Evolutionary conservation across 805 yeast genomes (phyloP), one percentile per base, ranked within the genome.

Genomic region (Pichia cephalocereana): DNA sequence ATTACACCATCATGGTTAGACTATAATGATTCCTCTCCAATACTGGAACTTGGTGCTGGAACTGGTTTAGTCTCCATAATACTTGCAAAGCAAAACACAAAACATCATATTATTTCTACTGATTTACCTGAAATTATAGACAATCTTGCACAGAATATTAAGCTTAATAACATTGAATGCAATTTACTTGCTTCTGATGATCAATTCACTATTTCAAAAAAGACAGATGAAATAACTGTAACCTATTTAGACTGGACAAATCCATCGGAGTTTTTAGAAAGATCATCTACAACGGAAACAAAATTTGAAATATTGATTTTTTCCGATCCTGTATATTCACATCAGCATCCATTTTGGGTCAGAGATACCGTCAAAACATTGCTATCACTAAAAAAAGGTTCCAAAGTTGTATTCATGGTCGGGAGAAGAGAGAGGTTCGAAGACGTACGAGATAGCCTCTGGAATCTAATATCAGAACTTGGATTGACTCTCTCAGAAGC

Each of bases 41-140:
- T 82, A 0, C 61, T 86, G 30, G 99, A 91, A 58, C 67, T 93
- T n/a, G 99, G 99, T 0, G 74, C 98, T 0, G 99, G 99, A 0
- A 93, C 99, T 0, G 99, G 99, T 0, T 70, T 91, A 15, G 83
- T 82, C 4, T 97, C 98, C 0, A 83, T 93, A 36, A 72, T 82
- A 0, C 72, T 86, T 48, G 77, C 76, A 0, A 49, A 70, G 9
- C 57, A 82, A 7, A 88, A 88, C 0, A 60, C 57, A 43, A 55
- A 64, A 0, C 37, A 34, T 34, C 37, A 34, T 34, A 67, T 82
- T 1, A 57, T 65, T 12, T 62, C 88, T 26, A 90, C 98, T 0
- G 99, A 91, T 62, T 67, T 93, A 44, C 80, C 80, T 0, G 93
- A 82, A 44, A 90, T 91, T 40, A 72, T 84, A 0, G 77, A 78